These are phyloP conservation scores for Chlamydomonas sphaeroides DNA, from an alignment of 139 green algal genomes.

Conservation along the genomic window DNA sequence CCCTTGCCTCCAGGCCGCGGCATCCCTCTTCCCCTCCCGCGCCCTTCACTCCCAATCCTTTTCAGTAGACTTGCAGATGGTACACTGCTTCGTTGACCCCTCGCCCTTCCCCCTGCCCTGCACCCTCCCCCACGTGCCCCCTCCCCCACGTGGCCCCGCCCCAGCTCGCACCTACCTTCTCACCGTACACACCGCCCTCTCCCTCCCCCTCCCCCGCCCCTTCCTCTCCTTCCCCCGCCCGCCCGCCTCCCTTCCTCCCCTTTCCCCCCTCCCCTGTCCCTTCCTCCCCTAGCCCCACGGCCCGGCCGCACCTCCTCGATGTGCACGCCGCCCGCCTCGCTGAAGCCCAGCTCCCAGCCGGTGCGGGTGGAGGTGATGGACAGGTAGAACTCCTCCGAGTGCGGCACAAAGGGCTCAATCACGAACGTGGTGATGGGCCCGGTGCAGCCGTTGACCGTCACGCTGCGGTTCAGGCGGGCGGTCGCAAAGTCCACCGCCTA, in stretches of 20 bases:
- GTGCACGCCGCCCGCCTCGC: slow-evolving; percentile 77
- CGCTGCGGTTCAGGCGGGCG: slow-evolving; percentile 35
- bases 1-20: too few species aligned
- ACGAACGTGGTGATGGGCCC: slow-evolving; percentile 91
- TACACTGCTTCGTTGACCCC: too few species aligned
- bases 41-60: too few species aligned
- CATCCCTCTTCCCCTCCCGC: too few species aligned
- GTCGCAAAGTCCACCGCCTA: slow-evolving; percentile 19
- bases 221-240: too few species aligned
- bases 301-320: slow-evolving; percentile 78
- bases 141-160: too few species aligned
- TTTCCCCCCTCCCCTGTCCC: not conserved
- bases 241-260: not conserved
- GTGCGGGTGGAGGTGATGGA: slow-evolving; percentile 75
- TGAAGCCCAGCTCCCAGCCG: slow-evolving; percentile 59
- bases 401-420: slow-evolving; percentile 93
- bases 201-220: too few species aligned
- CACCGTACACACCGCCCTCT: too few species aligned
- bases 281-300: not conserved
- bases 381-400: slow-evolving; percentile 87
- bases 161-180: too few species aligned
- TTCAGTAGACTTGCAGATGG: too few species aligned
- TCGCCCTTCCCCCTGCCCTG: too few species aligned
- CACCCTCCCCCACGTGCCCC: too few species aligned
- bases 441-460: slow-evolving; percentile 72